Evolutionary conservation across 2,329 filamentous ascomycete species (phyloP).

Genomic region (Ophiostoma ulmi): DNA sequence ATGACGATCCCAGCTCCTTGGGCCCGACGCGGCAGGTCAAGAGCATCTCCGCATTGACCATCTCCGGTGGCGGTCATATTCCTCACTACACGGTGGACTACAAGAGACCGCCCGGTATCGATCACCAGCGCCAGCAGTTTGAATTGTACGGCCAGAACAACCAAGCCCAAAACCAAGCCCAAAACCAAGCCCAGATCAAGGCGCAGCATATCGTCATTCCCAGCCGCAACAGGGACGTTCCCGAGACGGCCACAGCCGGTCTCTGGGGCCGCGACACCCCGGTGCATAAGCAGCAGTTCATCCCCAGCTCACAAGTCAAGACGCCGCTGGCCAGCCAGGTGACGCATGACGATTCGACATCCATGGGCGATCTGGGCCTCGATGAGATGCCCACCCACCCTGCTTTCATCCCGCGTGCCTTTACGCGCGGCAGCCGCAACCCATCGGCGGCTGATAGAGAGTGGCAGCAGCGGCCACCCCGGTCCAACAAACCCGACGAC

Average conservation of each 20-base stretch:
- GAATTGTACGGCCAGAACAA: constrained; percentile 27
- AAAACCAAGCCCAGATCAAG: constrained; percentile 23
- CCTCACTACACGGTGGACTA: constrained; percentile 35
- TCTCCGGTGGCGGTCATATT: constrained; percentile 23
- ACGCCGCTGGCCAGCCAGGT: neutral
- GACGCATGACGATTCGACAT: neutral
- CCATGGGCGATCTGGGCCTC: neutral
- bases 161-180: neutral
- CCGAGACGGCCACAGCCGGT: neutral
- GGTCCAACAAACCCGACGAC: constrained; percentile 28
- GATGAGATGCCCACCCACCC: constrained; percentile 44
- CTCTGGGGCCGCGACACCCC: constrained; percentile 21
- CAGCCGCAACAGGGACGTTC: neutral
- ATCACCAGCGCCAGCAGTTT: constrained; percentile 29
- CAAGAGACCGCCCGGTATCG: constrained; percentile 27
- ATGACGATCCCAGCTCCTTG: neutral
- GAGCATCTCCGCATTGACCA: neutral
- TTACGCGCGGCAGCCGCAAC: constrained; percentile 21
- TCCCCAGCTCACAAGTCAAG: neutral
- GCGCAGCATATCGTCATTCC: constrained; percentile 23
- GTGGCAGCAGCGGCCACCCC: neutral
- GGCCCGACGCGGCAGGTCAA: neutral
- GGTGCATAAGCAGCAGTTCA: neutral
- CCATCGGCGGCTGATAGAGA: neutral
- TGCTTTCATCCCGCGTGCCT: constrained; percentile 42